Conservation (phyloP, 345 rosid genomes). For the Salix arbutifolia region DNA sequence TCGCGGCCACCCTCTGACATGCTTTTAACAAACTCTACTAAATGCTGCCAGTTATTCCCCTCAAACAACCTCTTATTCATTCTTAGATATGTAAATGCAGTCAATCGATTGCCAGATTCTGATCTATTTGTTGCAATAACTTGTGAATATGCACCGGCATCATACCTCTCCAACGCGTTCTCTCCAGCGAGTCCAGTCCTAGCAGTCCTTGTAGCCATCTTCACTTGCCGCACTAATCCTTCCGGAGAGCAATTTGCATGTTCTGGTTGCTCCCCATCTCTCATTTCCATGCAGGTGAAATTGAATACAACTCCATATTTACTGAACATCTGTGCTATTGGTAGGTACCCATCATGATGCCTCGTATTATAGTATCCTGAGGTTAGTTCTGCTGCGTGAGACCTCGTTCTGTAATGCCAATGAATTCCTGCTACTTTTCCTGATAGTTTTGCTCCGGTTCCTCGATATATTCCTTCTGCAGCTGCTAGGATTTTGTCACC, state of each 20-base stretch:
- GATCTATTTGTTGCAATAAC: constrained; percentile 71
- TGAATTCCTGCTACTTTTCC: constrained; percentile 95
- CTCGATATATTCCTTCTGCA: constrained; percentile 64
- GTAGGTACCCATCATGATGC: constrained; percentile 65
- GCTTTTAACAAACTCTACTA: constrained; percentile 73
- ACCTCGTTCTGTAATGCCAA: constrained; percentile 92
- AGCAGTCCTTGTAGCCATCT: constrained; percentile 57
- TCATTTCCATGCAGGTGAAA: constrained; percentile 99
- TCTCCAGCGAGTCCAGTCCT: constrained; percentile 81
- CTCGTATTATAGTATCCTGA: constrained; percentile 89
- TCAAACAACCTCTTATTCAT: constrained; percentile 85
- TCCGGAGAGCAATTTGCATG: constrained; percentile 82
- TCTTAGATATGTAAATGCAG: constrained; percentile 83
- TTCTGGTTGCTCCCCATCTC: constrained; percentile 65
- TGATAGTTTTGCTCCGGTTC: constrained; percentile 61
- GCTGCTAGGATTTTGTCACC: constrained; percentile 73
- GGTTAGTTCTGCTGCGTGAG: constrained; percentile 93
- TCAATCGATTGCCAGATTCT: constrained; percentile 65
- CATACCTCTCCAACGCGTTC: constrained; percentile 86
- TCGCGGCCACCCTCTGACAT: constrained; percentile 71
- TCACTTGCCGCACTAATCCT: constrained; percentile 82
- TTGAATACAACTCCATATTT: constrained; percentile 65
- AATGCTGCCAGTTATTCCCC: constrained; percentile 70
- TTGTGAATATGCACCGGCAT: constrained; percentile 63
- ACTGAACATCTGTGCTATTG: constrained; percentile 66